These are phyloP conservation scores for Venturia nashicola DNA, from an alignment of 2,329 filamentous ascomycete genomes.

Conservation along the genomic window DNA sequence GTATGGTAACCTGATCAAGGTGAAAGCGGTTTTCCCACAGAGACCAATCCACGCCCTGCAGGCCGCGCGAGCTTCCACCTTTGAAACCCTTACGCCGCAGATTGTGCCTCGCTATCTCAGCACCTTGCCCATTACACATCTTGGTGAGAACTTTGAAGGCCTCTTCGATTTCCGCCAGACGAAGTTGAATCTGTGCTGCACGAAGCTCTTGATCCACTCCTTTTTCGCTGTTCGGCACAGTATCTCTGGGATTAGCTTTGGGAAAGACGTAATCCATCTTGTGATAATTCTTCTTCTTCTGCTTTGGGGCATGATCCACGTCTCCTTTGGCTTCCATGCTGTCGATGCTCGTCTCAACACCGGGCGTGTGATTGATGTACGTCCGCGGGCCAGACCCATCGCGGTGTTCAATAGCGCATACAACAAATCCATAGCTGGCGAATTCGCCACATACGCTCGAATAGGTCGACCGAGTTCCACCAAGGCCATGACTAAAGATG, in stretches of 20 bases:
- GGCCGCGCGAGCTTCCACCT: slow-evolving; percentile 46
- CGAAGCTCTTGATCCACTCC: slow-evolving; percentile 50
- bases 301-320: slow-evolving; percentile 26
- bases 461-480: slow-evolving; percentile 50
- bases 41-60: slow-evolving; percentile 44
- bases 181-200: slow-evolving; percentile 48
- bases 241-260: slow-evolving; percentile 31
- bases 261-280: slow-evolving; percentile 52
- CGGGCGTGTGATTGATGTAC: slow-evolving; percentile 43
- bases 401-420: slow-evolving; percentile 52
- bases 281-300: slow-evolving; percentile 30
- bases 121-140: slow-evolving; percentile 35
- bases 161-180: slow-evolving; percentile 53
- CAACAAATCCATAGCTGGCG: slow-evolving; percentile 53
- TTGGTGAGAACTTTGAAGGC: slow-evolving; percentile 44
- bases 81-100: slow-evolving; percentile 38
- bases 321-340: slow-evolving; percentile 15
- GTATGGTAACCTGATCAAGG: slow-evolving; percentile 44
- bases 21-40: slow-evolving; percentile 46
- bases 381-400: slow-evolving; percentile 52
- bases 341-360: slow-evolving; percentile 22
- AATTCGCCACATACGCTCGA: slow-evolving; percentile 53
- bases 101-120: not conserved
- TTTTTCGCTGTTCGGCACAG: slow-evolving; percentile 40
- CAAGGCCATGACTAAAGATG: slow-evolving; percentile 55